Evolutionary conservation across 768 basidiomycete species (phyloP).

Genomic region (Sporobolomyces phaffii): DNA sequence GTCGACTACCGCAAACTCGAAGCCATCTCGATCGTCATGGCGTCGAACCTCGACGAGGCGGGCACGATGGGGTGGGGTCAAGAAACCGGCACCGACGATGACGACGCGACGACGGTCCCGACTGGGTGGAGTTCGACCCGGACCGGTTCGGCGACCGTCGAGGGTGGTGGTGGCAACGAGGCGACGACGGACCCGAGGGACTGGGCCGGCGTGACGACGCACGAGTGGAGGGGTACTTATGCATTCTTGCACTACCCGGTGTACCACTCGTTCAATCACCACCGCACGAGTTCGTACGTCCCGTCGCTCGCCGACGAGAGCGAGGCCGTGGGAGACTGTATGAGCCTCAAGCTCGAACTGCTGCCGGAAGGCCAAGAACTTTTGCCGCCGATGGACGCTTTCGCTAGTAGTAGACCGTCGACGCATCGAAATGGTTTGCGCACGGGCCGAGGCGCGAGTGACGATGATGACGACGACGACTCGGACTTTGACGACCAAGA

Average conservation of each 20-base stretch:
- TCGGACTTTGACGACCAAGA: background rate
- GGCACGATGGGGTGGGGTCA: background rate
- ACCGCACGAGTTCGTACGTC: background rate
- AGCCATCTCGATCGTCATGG: conserved; percentile 7
- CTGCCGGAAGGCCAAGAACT: conserved; percentile 17
- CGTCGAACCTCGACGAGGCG: conserved; percentile 8
- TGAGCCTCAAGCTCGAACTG: conserved; percentile 14
- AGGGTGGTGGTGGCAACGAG: background rate
- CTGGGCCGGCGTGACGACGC: conserved; percentile 24
- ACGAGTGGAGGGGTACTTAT: conserved; percentile 24
- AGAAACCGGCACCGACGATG: background rate
- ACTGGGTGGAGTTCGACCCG: conserved; percentile 5
- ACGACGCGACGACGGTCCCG: background rate
- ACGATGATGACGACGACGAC: conserved; percentile 9
- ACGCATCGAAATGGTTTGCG: too few relatives aligned
- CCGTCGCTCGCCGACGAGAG: conserved; percentile 18
- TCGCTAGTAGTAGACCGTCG: too few relatives aligned
- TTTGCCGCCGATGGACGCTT: conserved; percentile 4
- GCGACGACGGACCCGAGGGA: background rate
- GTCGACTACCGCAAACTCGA: conserved; percentile 29
- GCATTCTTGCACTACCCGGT: conserved; percentile 19
- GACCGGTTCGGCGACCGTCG: background rate
- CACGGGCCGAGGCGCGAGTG: background rate
- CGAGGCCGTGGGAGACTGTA: conserved; percentile 33
- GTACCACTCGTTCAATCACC: conserved; percentile 4